Base-by-base conservation (phyloP, 2,329 filamentous ascomycete genomes). In the Geosmithia flava region DNA sequence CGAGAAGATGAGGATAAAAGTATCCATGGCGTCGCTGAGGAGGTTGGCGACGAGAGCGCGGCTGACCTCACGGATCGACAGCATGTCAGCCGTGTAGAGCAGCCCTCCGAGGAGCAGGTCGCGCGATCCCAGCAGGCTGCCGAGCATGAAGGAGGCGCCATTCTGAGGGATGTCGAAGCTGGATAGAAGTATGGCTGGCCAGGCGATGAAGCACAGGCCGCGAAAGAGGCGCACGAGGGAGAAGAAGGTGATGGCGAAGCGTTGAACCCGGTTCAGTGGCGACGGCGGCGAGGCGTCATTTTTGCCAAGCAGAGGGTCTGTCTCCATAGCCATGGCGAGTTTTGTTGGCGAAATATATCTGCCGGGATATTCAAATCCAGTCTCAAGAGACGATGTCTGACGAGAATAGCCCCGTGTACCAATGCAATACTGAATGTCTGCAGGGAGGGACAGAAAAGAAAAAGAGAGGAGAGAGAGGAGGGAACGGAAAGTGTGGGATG, bases 1-100 rank as follows among this genome's bases (percentile, higher is more conserved):
- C 19, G 59, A 60, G 47, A 64, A 63, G 45, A 64, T 61, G 47
- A 63, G 54, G 40, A 62, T 56, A 27, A 61, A 62, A 6, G 62
- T 58, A 53, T 63, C 61, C 42, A 61, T 55, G 49, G 59, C 59
- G 54, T 64, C 62, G 52, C 59, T 61, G 20, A 62, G 56, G 5
- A 64, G 53, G 41, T 56, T 60, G 20, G 55, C 53, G 11, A 58
- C 56, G 29, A 64, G 53, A 3, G 61, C 60, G 47, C 62, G 57
- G 33, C 56, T 55, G 5, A 59, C 52, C 45, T 63, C 61, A 45
- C 56, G 55, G 41, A 54, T 17, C 27, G 19, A 49, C 53, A 20
- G 39, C 48, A 42, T 33, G 30, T 61, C 58, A 44, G 59, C 55
- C 29, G 55, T 56, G 43, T 57, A 55, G 16, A 64, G 47, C 19